Evolutionary conservation across 2,329 filamentous ascomycete genomes (phyloP).

Genomic region (Bisporella sp.): DNA sequence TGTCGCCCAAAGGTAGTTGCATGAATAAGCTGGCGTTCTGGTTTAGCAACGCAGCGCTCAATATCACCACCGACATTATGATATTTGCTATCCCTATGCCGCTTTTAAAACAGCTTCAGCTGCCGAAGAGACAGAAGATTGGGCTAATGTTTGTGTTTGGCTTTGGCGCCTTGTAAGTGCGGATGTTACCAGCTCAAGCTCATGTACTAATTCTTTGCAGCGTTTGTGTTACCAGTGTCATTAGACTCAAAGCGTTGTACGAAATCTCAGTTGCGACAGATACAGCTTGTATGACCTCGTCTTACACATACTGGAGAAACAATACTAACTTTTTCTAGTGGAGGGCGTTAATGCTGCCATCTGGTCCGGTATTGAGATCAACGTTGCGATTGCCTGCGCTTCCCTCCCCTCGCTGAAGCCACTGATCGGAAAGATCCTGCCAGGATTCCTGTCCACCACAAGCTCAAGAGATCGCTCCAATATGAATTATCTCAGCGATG

Average conservation of each 20-base stretch:
- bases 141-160: not conserved
- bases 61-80: not conserved
- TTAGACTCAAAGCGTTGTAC: not conserved
- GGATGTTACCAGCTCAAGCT: no score
- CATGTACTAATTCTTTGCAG: no score
- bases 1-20: not conserved
- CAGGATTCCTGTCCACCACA: no score
- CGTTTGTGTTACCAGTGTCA: not conserved
- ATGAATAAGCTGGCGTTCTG: not conserved
- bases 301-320: no score
- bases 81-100: not conserved
- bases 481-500: no score
- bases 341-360: constrained; percentile 8
- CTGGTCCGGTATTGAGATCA: constrained; percentile 43
- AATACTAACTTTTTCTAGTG: not conserved
- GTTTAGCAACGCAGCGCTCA: not conserved
- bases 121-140: not conserved
- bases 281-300: no score
- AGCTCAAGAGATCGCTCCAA: no score
- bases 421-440: constrained; percentile 23
- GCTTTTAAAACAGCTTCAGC: not conserved
- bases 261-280: no score
- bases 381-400: constrained; percentile 41
- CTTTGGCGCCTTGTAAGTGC: not conserved
- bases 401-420: constrained; percentile 44